Conservation (phyloP, 306 rosid species). For the Alnus glutinosa region DNA sequence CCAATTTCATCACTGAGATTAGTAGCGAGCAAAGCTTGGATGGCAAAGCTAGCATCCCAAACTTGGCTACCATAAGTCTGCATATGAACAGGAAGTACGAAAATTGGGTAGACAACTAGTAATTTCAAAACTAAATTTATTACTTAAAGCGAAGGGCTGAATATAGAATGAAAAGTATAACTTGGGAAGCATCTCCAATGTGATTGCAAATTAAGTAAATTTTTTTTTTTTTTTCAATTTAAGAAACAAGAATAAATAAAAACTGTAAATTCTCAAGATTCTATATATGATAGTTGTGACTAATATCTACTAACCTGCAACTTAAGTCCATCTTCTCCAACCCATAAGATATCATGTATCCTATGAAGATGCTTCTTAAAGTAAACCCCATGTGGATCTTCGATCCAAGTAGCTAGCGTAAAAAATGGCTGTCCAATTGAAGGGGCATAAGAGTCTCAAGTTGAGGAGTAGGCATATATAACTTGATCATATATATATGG, state of each 20-base stretch:
- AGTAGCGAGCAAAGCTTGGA: constrained; percentile 40
- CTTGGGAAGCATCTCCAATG: too few relatives aligned
- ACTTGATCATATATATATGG: not conserved
- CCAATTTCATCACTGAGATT: constrained; percentile 18
- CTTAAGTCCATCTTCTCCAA: constrained; percentile 48
- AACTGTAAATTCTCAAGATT: too few relatives aligned
- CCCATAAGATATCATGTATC: constrained; percentile 38
- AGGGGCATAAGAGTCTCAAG: not conserved
- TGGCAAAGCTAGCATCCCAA: constrained; percentile 41
- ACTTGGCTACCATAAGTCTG: constrained; percentile 43
- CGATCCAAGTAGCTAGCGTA: constrained; percentile 45
- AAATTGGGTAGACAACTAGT: not conserved
- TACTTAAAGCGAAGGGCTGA: not conserved
- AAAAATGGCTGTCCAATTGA: constrained; percentile 28
- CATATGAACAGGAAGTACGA: not conserved
- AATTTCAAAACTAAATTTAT: too few relatives aligned
- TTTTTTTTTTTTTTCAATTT: not conserved
- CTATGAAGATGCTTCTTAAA: constrained; percentile 50
- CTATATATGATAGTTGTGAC: not conserved
- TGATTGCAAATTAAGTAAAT: too few relatives aligned
- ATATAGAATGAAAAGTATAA: not conserved
- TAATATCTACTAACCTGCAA: constrained; percentile 21
- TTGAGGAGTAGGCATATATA: not conserved
- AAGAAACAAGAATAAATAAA: not conserved
- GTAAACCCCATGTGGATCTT: constrained; percentile 44